phyloP scores from a whole-genome alignment of 106 monocot genomes.

The Dendrobium huoshanense region DNA sequence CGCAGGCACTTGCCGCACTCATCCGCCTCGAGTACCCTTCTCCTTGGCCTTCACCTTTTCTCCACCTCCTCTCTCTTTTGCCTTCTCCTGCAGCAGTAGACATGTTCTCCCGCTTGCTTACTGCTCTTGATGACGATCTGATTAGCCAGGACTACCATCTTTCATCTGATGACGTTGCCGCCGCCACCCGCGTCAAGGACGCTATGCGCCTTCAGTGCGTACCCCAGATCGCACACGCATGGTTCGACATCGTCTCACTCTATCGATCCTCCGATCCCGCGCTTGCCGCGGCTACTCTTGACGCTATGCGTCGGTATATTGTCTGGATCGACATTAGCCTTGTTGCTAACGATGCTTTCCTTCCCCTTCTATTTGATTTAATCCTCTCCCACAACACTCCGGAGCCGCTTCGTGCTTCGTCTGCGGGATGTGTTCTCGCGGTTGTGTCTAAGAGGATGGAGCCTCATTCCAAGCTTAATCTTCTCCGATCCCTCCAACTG shows the following conservation, averaged over 20 bases:
- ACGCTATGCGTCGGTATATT: constrained; percentile 58
- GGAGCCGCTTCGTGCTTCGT: constrained; percentile 39
- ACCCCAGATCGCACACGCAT: constrained; percentile 63
- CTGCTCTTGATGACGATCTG: constrained; percentile 65
- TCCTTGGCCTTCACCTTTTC: constrained; percentile 45
- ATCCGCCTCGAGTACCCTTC: constrained; percentile 63
- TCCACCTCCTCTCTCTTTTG: constrained; percentile 38
- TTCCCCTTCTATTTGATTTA: constrained; percentile 66
- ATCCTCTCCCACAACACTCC: constrained; percentile 15
- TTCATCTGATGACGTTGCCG: constrained; percentile 39
- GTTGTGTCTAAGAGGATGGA: constrained; percentile 79
- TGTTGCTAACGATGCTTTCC: constrained; percentile 69
- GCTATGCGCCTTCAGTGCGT: constrained; percentile 78
- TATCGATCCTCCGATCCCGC: constrained; percentile 41
- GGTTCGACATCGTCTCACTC: constrained; percentile 44
- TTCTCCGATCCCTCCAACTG: constrained; percentile 36
- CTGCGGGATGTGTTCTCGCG: constrained; percentile 58
- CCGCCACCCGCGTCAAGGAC: constrained; percentile 67
- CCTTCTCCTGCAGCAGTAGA: constrained; percentile 28
- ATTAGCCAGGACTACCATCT: constrained; percentile 77
- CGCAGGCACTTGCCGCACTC: constrained; percentile 57
- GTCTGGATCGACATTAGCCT: constrained; percentile 81
- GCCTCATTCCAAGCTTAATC: constrained; percentile 46
- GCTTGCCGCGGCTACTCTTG: constrained; percentile 49
- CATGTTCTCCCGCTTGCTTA: constrained; percentile 54